phyloP scores from a whole-genome alignment of 345 rosid species.

The Crucihimalaya himalaica region DNA sequence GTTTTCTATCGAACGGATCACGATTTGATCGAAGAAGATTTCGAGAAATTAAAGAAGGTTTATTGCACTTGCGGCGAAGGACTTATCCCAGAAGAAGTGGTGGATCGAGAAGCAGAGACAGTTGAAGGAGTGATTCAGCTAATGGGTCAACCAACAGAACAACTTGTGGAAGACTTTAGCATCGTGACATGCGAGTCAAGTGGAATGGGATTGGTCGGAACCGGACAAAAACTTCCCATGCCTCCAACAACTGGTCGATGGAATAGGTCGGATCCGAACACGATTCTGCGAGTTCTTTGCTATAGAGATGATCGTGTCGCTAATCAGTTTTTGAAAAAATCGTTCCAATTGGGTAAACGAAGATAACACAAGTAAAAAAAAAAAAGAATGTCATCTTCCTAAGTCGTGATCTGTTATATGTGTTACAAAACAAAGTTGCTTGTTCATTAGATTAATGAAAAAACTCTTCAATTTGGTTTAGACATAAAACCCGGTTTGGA shows the following conservation, averaged over 20 bases:
- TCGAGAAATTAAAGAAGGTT: constrained; percentile 60
- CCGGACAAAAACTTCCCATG: constrained; percentile 67
- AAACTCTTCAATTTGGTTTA: not conserved
- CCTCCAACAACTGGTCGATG: constrained; percentile 82
- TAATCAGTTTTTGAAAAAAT: constrained; percentile 64
- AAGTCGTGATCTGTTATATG: not conserved
- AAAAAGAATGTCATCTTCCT: not conserved
- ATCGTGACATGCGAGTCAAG: constrained; percentile 60
- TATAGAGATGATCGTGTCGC: constrained; percentile 71
- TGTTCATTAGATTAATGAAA: not conserved
- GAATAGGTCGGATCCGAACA: constrained; percentile 83
- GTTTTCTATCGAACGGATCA: constrained; percentile 59
- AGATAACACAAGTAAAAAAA: constrained; percentile 34
- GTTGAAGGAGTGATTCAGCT: constrained; percentile 70
- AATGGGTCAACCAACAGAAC: constrained; percentile 70
- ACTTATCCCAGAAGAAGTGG: constrained; percentile 57
- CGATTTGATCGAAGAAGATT: constrained; percentile 62
- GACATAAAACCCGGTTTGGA: not conserved
- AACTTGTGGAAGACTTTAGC: constrained; percentile 76
- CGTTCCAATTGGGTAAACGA: constrained; percentile 74
- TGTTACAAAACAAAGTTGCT: not conserved
- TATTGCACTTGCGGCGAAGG: constrained; percentile 81
- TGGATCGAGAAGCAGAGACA: constrained; percentile 62
- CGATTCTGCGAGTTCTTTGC: constrained; percentile 70
- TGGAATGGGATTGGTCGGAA: constrained; percentile 45